Percentiles rank a stretch among this genome's conserved stretches.
phyloP scores from a whole-genome alignment of 164 flowering plant genomes.

The Magnolia kwangsiensis region DNA sequence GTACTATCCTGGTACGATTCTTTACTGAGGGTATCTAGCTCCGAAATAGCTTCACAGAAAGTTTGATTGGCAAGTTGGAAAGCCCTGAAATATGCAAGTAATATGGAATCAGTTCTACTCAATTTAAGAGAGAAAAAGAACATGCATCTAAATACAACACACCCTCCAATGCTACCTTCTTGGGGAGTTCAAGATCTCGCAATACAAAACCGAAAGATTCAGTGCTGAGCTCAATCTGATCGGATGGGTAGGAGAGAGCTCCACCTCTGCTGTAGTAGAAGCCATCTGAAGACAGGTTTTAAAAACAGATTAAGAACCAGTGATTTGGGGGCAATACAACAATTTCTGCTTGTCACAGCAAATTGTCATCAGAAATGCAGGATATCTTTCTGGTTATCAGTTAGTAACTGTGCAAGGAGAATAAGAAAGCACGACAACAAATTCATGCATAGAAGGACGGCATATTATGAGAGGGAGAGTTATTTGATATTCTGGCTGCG shows the following conservation, averaged over 20 bases:
- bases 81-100: background rate
- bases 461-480: too few relatives aligned
- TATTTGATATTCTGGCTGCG: too few relatives aligned
- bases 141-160: background rate
- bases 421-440: too few relatives aligned
- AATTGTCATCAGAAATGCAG: too few relatives aligned
- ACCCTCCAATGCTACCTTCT: conserved; percentile 1
- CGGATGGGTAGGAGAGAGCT: conserved; percentile 46
- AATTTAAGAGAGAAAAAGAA: background rate
- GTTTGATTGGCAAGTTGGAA: background rate
- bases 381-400: too few relatives aligned
- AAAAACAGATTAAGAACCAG: background rate
- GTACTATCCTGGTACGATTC: background rate
- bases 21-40: background rate
- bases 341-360: too few relatives aligned
- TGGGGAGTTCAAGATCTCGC: conserved; percentile 52
- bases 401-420: too few relatives aligned
- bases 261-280: conserved; percentile 36
- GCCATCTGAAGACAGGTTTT: conserved; percentile 30
- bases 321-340: too few relatives aligned
- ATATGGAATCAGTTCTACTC: too few relatives aligned
- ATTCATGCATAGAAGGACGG: too few relatives aligned
- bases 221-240: conserved; percentile 48
- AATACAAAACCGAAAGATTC: conserved; percentile 52
- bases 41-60: background rate